phyloP scores from a whole-genome alignment of 1,284 basidiomycete species.

The Stereum hirsutum region DNA sequence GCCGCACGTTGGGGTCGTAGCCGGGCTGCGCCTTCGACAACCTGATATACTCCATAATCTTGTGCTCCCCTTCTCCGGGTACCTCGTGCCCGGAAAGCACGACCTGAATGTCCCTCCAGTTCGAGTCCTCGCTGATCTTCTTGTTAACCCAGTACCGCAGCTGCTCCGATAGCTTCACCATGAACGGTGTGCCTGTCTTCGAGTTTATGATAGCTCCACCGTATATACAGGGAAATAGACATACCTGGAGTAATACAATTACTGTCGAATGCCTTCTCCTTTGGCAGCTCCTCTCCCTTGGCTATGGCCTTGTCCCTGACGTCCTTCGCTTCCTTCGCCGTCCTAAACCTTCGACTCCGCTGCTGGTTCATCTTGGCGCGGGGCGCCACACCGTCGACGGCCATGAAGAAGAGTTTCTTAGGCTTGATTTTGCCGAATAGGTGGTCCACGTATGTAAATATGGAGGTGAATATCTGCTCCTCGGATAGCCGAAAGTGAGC shows the following conservation, averaged over 20 bases:
- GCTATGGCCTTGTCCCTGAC: slow-evolving; percentile 77
- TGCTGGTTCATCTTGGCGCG: slow-evolving; percentile 99
- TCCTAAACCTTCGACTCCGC: slow-evolving; percentile 87
- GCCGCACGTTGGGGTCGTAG: slow-evolving; percentile 90
- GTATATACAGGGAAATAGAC: slow-evolving; percentile 16
- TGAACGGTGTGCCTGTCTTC: slow-evolving; percentile 81
- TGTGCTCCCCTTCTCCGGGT: slow-evolving; percentile 99
- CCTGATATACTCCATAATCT: slow-evolving; percentile 99
- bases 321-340: slow-evolving; percentile 90
- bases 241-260: slow-evolving; percentile 98
- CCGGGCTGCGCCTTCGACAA: slow-evolving; percentile 89
- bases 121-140: slow-evolving; percentile 91
- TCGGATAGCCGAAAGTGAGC: slow-evolving; percentile 93
- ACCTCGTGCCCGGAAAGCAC: slow-evolving; percentile 98
- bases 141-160: slow-evolving; percentile 96
- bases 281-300: slow-evolving; percentile 88
- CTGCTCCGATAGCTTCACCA: slow-evolving; percentile 86
- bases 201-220: background rate
- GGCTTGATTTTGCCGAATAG: slow-evolving; percentile 97
- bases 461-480: slow-evolving; percentile 94
- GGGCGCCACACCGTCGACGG: slow-evolving; percentile 96
- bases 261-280: slow-evolving; percentile 94
- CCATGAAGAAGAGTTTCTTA: slow-evolving; percentile 95
- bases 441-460: slow-evolving; percentile 96
- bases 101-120: slow-evolving; percentile 89